These are phyloP conservation scores for Pseudognaphalium luteoalbum DNA, from an alignment of 129 eudicot species.

Conservation along the genomic window DNA sequence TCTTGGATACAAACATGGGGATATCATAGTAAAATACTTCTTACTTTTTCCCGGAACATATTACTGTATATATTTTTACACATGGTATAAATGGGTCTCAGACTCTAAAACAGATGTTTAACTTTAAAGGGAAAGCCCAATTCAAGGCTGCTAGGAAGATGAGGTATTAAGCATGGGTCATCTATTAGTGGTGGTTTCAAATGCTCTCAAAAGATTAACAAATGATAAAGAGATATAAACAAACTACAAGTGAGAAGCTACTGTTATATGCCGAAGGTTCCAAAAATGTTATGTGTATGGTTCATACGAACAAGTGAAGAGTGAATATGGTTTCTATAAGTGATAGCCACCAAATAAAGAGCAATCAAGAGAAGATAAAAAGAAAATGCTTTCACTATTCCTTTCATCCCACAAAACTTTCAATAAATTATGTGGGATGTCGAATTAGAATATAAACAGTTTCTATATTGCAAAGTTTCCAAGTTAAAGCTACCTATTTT, in stretches of 20 bases:
- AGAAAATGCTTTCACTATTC: not conserved
- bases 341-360: not conserved
- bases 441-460: not conserved
- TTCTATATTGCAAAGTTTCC: not conserved
- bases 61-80: no score
- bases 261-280: no score
- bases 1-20: no score
- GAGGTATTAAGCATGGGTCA: not conserved
- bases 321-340: not conserved
- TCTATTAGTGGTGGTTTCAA: not conserved
- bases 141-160: not conserved
- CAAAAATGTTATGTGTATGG: not conserved
- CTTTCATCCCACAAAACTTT: not conserved
- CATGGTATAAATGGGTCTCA: not conserved
- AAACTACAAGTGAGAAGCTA: no score
- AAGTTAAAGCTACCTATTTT: no score
- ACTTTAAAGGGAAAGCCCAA: not conserved
- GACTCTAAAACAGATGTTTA: not conserved
- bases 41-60: no score
- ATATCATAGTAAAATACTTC: no score
- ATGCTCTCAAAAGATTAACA: not conserved
- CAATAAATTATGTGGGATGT: slow-evolving; percentile 4
- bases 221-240: no score
- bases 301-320: not conserved
- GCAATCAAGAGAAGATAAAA: not conserved